A percentile compares a stretch with the other conserved stretches of the same genome.
Conservation (phyloP, 768 basidiomycete genomes). For the Termitomyces sp. region DNA sequence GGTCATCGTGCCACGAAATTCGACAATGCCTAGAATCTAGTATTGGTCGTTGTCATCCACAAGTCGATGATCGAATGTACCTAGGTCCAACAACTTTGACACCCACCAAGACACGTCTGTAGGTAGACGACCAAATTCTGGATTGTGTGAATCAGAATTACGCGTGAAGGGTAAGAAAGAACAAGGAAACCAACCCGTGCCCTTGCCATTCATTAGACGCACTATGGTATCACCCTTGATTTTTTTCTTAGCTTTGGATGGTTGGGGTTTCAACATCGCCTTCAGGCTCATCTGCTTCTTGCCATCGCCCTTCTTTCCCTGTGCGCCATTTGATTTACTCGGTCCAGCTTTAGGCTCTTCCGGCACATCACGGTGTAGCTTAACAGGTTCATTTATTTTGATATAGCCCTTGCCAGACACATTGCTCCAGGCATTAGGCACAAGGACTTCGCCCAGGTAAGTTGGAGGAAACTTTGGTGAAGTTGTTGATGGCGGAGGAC, state of each 20-base stretch:
- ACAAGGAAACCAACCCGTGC: constrained; percentile 52
- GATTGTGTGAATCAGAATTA: not conserved
- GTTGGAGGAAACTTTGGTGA: constrained; percentile 23
- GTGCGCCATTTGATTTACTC: constrained; percentile 25
- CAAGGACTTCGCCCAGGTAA: constrained; percentile 66
- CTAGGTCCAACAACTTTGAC: constrained; percentile 67
- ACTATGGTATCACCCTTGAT: constrained; percentile 63
- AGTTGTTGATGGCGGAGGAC: constrained; percentile 15
- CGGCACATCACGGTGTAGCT: constrained; percentile 51
- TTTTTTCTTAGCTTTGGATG: constrained; percentile 51
- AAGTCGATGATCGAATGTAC: constrained; percentile 29
- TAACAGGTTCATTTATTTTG: constrained; percentile 56
- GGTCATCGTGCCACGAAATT: constrained; percentile 68
- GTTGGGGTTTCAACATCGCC: constrained; percentile 60
- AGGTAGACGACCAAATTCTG: constrained; percentile 73
- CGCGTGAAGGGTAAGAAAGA: too few relatives aligned
- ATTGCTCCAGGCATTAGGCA: constrained; percentile 77
- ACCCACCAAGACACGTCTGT: constrained; percentile 72
- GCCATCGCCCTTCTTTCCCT: constrained; percentile 30
- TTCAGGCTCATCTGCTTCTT: constrained; percentile 67
- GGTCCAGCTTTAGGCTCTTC: constrained; percentile 27
- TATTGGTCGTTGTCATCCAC: not conserved
- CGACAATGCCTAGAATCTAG: constrained; percentile 48
- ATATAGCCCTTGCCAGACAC: constrained; percentile 71
- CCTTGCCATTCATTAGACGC: constrained; percentile 57